Evolutionary conservation across 169 alveolate genomes (phyloP).

Genomic region (Cyclospora cayetanensis): DNA sequence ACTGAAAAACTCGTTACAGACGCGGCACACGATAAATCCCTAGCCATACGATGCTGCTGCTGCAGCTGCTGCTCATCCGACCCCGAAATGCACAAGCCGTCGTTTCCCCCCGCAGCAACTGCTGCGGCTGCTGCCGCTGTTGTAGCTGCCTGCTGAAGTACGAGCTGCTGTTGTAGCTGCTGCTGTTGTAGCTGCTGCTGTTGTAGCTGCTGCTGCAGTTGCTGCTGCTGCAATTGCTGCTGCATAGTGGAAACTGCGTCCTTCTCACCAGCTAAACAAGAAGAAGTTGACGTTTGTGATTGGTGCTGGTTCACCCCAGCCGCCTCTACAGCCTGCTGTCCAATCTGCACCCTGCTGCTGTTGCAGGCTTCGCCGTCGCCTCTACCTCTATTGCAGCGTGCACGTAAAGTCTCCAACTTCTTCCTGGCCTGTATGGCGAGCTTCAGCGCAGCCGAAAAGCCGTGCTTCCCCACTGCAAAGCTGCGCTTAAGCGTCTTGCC

Average conservation of each 20-base stretch:
- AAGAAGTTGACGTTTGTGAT: too few species aligned
- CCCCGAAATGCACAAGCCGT: background rate
- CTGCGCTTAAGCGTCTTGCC: slow-evolving; percentile 30
- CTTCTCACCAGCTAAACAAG: too few species aligned
- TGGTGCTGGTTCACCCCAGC: too few species aligned
- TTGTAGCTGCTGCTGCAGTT: background rate
- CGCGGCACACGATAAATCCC: background rate
- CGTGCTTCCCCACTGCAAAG: slow-evolving; percentile 51
- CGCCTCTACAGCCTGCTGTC: background rate
- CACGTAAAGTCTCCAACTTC: slow-evolving; percentile 4
- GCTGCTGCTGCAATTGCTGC: background rate
- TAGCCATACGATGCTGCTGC: background rate
- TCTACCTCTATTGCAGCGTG: background rate
- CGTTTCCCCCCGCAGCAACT: background rate
- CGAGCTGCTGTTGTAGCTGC: background rate
- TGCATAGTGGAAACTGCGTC: too few species aligned
- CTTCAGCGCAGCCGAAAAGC: slow-evolving; percentile 43
- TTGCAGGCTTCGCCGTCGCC: background rate
- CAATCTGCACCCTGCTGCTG: background rate
- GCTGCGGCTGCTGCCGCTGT: background rate
- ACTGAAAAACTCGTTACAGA: background rate
- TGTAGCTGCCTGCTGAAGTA: too few species aligned
- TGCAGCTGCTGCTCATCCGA: background rate
- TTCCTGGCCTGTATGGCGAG: slow-evolving; percentile 54
- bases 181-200: background rate